Percentiles rank a stretch among this genome's conserved stretches.
phyloP scores from a whole-genome alignment of 805 yeast genomes.

The Saccharomycopsis capsularis region DNA sequence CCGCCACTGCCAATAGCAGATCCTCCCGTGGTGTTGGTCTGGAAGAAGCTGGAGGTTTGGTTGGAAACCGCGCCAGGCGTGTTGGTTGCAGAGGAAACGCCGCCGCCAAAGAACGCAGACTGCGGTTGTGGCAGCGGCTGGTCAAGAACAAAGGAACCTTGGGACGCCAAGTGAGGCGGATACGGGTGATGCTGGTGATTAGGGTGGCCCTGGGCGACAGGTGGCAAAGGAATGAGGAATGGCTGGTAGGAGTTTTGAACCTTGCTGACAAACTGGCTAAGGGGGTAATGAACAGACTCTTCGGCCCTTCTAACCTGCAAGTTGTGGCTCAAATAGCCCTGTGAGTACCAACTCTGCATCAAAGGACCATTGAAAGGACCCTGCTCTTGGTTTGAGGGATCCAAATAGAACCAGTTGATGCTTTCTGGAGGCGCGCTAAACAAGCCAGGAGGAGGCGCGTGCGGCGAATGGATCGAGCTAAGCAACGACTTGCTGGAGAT shows the following conservation, averaged over 20 bases:
- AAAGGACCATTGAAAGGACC: conserved; percentile 71
- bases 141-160: background rate
- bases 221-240: conserved; percentile 49
- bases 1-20: background rate
- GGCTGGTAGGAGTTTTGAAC: conserved; percentile 50
- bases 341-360: conserved; percentile 75
- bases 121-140: conserved; percentile 10
- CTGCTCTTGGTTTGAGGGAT: conserved; percentile 61
- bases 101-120: conserved; percentile 3
- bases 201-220: conserved; percentile 1
- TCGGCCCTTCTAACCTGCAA: conserved; percentile 54
- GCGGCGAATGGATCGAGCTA: conserved; percentile 6
- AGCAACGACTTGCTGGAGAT: background rate
- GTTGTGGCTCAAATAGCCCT: conserved; percentile 49
- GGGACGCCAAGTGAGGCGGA: background rate
- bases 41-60: conserved; percentile 1
- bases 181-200: background rate
- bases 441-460: conserved; percentile 18
- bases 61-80: background rate
- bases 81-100: background rate
- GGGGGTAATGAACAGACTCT: conserved; percentile 42
- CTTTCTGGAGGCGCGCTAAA: conserved; percentile 32
- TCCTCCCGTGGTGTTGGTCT: background rate
- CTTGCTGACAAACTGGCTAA: conserved; percentile 45
- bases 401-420: conserved; percentile 67